phyloP scores from a whole-genome alignment of 345 rosid genomes.

The Gossypium stocksii region DNA sequence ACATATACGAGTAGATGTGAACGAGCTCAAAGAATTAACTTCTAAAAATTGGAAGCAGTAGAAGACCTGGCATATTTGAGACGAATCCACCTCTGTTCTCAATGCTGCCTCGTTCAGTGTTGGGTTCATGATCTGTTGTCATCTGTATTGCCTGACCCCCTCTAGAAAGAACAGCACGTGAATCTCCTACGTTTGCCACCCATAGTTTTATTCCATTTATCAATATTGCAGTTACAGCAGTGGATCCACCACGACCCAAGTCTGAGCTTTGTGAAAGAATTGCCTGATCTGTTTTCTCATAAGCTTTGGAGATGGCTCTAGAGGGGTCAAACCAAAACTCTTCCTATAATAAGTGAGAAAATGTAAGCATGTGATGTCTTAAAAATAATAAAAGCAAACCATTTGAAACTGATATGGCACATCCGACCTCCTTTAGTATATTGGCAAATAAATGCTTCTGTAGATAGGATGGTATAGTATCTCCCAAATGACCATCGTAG shows the following conservation, averaged over 20 bases:
- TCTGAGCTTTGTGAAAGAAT: conserved; percentile 53
- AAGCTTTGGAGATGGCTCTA: conserved; percentile 56
- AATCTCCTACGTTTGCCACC: conserved; percentile 79
- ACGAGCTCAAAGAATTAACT: background rate
- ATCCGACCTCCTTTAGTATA: conserved; percentile 56
- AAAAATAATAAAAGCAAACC: conserved; percentile 12
- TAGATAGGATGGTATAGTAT: conserved; percentile 53
- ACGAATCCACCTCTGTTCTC: conserved; percentile 75
- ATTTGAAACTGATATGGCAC: conserved; percentile 1
- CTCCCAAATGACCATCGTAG: conserved; percentile 76
- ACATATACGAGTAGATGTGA: background rate
- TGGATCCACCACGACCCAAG: conserved; percentile 74
- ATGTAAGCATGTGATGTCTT: conserved; percentile 11
- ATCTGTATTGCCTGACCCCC: conserved; percentile 52
- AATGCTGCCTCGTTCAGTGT: conserved; percentile 54
- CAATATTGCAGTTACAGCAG: conserved; percentile 74
- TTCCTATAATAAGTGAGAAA: conserved; percentile 34
- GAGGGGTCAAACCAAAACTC: conserved; percentile 61
- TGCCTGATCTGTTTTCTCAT: conserved; percentile 61
- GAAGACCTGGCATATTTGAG: conserved; percentile 66
- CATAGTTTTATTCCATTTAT: conserved; percentile 49
- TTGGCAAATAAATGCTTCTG: conserved; percentile 65
- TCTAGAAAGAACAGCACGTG: conserved; percentile 64
- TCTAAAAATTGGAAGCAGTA: background rate
- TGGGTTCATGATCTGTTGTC: conserved; percentile 67